Percentiles rank a stretch among this genome's conserved stretches.
These are phyloP conservation scores for Talaromyces sp. DNA, from an alignment of 2,329 filamentous ascomycete genomes.

Conservation along the genomic window DNA sequence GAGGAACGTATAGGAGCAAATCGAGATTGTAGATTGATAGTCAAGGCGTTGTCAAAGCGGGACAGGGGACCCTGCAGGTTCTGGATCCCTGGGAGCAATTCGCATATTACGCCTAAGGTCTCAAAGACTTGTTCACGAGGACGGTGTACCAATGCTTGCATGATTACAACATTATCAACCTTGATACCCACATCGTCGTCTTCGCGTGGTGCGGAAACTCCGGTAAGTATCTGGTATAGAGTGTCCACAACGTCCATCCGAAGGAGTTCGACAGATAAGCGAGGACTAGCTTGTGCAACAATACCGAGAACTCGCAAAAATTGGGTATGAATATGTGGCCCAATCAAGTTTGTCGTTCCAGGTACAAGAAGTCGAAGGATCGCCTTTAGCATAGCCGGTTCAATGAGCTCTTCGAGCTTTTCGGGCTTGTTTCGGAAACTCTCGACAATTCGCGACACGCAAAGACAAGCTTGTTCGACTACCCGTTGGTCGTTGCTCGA, in stretches of 20 bases:
- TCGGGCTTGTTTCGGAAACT: conserved; percentile 87
- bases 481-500: conserved; percentile 93
- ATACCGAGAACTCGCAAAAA: conserved; percentile 90
- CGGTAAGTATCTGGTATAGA: conserved; percentile 92
- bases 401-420: conserved; percentile 89
- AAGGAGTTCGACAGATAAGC: conserved; percentile 81
- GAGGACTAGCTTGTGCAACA: conserved; percentile 82
- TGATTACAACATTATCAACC: conserved; percentile 94
- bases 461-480: conserved; percentile 92
- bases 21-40: conserved; percentile 43
- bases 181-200: conserved; percentile 54
- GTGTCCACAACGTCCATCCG: conserved; percentile 98
- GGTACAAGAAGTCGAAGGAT: conserved; percentile 84
- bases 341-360: conserved; percentile 92
- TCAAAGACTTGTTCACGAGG: conserved; percentile 95
- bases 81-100: conserved; percentile 76
- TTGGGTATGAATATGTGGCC: conserved; percentile 90
- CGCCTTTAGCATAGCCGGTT: conserved; percentile 77
- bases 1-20: conserved; percentile 29
- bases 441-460: conserved; percentile 92
- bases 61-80: conserved; percentile 48
- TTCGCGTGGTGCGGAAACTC: conserved; percentile 84
- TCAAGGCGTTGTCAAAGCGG: conserved; percentile 46
- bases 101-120: conserved; percentile 95
- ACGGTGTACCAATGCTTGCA: conserved; percentile 95